phyloP scores from a whole-genome alignment of 140 eudicot genomes.

The Erigeron philadelphicus region DNA sequence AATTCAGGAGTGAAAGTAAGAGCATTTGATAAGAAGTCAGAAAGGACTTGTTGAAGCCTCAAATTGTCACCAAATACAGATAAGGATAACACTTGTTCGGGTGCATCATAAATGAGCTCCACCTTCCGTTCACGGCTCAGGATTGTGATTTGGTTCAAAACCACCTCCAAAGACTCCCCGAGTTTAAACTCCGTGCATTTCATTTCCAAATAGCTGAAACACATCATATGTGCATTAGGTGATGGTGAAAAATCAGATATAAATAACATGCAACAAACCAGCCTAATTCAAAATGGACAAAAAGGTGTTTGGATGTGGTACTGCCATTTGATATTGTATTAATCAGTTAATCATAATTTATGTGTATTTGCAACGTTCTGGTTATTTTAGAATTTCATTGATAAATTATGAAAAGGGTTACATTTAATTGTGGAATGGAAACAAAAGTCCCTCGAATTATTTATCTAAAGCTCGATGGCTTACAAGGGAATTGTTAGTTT shows the following conservation, averaged over 20 bases:
- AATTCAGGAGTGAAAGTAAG: conserved; percentile 55
- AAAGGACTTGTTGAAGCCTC: conserved; percentile 91
- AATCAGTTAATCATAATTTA: neutral
- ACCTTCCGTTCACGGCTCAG: conserved; percentile 65
- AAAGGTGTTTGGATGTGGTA: neutral
- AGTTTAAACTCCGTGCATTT: conserved; percentile 60
- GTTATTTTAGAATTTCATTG: too few relatives aligned
- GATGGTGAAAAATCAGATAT: neutral
- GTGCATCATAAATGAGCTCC: conserved; percentile 48
- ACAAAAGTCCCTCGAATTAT: too few relatives aligned
- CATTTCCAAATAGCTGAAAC: conserved; percentile 60
- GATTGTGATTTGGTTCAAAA: conserved; percentile 57
- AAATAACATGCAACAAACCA: neutral
- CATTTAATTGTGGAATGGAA: too few relatives aligned
- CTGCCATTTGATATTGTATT: neutral
- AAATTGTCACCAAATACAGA: conserved; percentile 60
- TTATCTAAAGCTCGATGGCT: too few relatives aligned
- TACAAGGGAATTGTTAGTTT: too few relatives aligned
- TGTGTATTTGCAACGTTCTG: too few relatives aligned
- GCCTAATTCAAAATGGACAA: neutral
- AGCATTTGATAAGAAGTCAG: conserved; percentile 66
- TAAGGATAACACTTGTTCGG: conserved; percentile 55
- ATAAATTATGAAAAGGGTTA: too few relatives aligned
- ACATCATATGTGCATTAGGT: neutral
- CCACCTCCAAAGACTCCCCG: conserved; percentile 63